phyloP scores from a whole-genome alignment of 2,329 filamentous ascomycete genomes.

The Monilinia fructigena region DNA sequence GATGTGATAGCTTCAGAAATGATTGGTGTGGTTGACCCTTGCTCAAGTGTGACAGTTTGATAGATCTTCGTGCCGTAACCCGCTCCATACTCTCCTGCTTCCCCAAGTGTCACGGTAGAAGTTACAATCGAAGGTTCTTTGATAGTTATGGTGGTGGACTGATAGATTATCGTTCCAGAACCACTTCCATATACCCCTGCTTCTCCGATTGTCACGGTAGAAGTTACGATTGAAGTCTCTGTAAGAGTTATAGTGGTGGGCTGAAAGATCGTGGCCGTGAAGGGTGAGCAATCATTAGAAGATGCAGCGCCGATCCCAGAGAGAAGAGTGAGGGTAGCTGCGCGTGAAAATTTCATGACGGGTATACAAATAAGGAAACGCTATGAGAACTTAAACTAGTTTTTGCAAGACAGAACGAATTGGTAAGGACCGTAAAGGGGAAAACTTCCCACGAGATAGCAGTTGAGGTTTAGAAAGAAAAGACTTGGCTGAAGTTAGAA shows the following conservation, averaged over 20 bases:
- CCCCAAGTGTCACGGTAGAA: conserved; percentile 9
- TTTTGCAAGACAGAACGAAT: not conserved
- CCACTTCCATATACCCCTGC: not conserved
- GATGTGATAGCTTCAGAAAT: conserved; percentile 5
- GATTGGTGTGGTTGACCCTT: not conserved
- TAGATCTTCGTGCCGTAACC: not conserved
- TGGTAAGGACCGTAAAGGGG: conserved; percentile 19
- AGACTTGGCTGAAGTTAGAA: not conserved
- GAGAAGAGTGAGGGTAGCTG: conserved; percentile 15
- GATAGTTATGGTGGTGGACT: conserved; percentile 16
- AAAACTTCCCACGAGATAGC: conserved; percentile 7
- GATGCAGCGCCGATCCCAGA: conserved; percentile 10
- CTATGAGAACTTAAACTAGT: not conserved
- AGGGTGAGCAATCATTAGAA: conserved; percentile 14
- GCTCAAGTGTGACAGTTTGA: conserved; percentile 6
- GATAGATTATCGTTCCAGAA: conserved; percentile 13
- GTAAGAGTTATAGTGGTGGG: conserved; percentile 15
- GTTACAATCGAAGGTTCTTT: not conserved
- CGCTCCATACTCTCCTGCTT: not conserved
- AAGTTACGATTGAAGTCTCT: not conserved
- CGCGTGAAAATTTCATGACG: conserved; percentile 15
- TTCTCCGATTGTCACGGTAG: conserved; percentile 9
- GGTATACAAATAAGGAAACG: conserved; percentile 1
- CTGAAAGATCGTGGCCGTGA: conserved; percentile 20
- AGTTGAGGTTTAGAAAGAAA: not conserved